Evolutionary conservation across 202 grass and related monocot species (phyloP).

Genomic region (Bolboschoenoplectus hybrid): DNA sequence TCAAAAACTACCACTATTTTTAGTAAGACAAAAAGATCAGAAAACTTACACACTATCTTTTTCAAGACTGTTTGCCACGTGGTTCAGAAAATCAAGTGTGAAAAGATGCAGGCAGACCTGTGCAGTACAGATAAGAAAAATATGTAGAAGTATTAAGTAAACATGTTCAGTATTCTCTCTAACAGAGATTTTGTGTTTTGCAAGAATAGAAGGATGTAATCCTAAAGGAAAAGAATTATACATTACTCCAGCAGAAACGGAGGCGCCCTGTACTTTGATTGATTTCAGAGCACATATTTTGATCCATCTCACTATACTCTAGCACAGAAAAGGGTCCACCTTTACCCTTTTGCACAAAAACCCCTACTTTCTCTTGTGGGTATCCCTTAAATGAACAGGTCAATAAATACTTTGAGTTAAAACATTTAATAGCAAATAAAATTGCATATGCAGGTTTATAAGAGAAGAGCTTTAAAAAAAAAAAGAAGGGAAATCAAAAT

Average conservation of each 20-base stretch:
- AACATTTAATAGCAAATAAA: slow-evolving; percentile 1
- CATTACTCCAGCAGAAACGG: slow-evolving; percentile 99
- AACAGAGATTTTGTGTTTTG: slow-evolving; percentile 6
- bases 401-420: slow-evolving; percentile 25
- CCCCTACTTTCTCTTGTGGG: slow-evolving; percentile 91
- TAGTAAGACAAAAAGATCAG: not conserved
- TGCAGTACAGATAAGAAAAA: not conserved
- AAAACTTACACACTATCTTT: slow-evolving; percentile 91
- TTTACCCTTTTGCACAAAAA: slow-evolving; percentile 91
- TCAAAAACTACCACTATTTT: not conserved
- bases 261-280: slow-evolving; percentile 94
- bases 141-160: not conserved
- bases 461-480: not conserved
- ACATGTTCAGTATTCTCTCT: not conserved
- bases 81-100: slow-evolving; percentile 90
- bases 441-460: slow-evolving; percentile 1
- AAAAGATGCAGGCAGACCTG: slow-evolving; percentile 94
- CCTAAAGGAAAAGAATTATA: slow-evolving; percentile 48
- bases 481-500: not conserved
- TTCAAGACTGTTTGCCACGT: slow-evolving; percentile 95
- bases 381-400: slow-evolving; percentile 50
- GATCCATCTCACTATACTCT: slow-evolving; percentile 97
- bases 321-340: slow-evolving; percentile 83
- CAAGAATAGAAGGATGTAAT: slow-evolving; percentile 4
- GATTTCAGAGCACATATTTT: slow-evolving; percentile 84